Percentiles rank a stretch among this genome's conserved stretches.
phyloP scores from a whole-genome alignment of 768 basidiomycete genomes.

The Lepiota brunneoincarnata region DNA sequence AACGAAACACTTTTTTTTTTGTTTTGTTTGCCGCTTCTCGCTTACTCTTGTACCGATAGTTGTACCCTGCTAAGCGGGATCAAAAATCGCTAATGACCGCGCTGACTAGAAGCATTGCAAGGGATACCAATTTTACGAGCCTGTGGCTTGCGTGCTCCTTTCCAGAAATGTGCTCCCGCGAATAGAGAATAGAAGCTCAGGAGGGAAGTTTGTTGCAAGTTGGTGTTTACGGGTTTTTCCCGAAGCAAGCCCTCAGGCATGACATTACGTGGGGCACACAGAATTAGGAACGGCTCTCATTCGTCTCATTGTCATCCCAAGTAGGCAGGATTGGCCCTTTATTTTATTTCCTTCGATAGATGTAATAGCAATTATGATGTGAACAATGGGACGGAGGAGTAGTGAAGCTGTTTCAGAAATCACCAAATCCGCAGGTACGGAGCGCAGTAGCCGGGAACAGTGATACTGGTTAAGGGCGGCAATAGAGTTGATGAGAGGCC shows the following conservation, averaged over 20 bases:
- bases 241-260: conserved; percentile 6
- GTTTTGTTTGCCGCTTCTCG: no score
- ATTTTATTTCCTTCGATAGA: background rate
- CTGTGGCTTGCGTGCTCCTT: background rate
- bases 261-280: conserved; percentile 8
- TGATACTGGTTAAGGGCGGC: background rate
- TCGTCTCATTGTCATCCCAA: conserved; percentile 1
- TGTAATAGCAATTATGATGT: background rate
- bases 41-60: no score
- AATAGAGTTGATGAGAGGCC: background rate
- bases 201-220: background rate
- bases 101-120: background rate
- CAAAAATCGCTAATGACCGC: background rate
- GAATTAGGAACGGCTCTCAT: background rate
- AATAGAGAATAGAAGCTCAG: background rate
- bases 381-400: background rate
- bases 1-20: no score
- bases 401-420: background rate
- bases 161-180: background rate
- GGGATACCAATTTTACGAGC: background rate
- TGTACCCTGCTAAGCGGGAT: background rate
- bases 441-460: background rate
- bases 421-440: no score
- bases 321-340: background rate
- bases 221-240: background rate